These are phyloP conservation scores for Gynochthodes officinalis DNA, from an alignment of 257 asterid genomes.

Conservation along the genomic window DNA sequence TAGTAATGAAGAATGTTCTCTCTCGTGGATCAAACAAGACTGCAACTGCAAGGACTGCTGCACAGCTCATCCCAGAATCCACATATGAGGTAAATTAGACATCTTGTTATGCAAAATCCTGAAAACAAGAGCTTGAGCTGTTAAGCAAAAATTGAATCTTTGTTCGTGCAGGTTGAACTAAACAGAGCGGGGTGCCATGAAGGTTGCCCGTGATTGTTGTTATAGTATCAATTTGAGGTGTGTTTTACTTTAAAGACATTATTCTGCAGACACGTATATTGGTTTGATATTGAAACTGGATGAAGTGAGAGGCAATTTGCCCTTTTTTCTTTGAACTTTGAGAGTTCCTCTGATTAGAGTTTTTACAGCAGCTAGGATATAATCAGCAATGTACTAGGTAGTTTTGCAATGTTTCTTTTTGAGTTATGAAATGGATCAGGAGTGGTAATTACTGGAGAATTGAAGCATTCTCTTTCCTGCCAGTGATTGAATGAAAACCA, in stretches of 20 bases:
- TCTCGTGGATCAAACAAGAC: conserved; percentile 14
- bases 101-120: not conserved
- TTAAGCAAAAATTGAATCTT: not conserved
- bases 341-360: conserved; percentile 14
- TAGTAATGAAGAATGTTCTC: not conserved
- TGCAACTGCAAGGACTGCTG: conserved; percentile 29
- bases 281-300: conserved; percentile 26
- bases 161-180: conserved; percentile 39
- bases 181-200: conserved; percentile 30
- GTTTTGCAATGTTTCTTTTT: not conserved
- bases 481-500: not conserved
- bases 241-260: conserved; percentile 27
- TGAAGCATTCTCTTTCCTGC: not conserved
- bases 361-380: conserved; percentile 6
- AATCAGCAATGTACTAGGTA: conserved; percentile 7
- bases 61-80: conserved; percentile 23
- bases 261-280: conserved; percentile 14
- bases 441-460: not conserved
- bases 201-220: conserved; percentile 39
- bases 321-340: conserved; percentile 17
- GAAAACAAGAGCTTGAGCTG: not conserved
- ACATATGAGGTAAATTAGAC: conserved; percentile 26
- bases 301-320: conserved; percentile 24
- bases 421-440: conserved; percentile 5
- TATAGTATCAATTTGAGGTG: conserved; percentile 38